Conservation (phyloP, 352 stramenopile genomes). For the Globisporangium apiculatum region DNA sequence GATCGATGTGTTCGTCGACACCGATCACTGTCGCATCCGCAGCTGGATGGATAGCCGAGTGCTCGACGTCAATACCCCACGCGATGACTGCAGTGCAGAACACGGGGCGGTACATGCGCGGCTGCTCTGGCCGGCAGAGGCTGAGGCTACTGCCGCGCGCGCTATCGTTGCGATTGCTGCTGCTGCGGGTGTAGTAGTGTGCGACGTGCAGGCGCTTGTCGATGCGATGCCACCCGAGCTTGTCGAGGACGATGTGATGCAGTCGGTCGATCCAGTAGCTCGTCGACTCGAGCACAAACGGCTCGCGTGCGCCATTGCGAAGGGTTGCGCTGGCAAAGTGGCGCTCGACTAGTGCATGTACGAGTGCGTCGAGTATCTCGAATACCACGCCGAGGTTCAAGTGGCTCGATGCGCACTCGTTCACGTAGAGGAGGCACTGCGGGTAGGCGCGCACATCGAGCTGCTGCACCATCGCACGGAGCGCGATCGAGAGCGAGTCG, state of each 20-base stretch:
- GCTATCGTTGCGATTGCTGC: not conserved
- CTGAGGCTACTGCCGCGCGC: not conserved
- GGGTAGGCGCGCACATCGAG: conserved; percentile 9
- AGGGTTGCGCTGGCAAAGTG: conserved; percentile 1
- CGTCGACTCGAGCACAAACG: conserved; percentile 10
- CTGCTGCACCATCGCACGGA: conserved; percentile 3
- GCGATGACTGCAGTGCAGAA: conserved; percentile 7
- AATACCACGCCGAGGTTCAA: conserved; percentile 20
- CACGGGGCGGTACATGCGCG: conserved; percentile 6
- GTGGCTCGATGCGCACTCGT: conserved; percentile 1
- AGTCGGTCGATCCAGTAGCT: conserved; percentile 26
- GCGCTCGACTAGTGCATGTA: conserved; percentile 6
- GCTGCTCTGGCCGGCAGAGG: not conserved
- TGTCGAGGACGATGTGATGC: conserved; percentile 15
- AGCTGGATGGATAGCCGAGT: not conserved
- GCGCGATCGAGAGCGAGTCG: conserved; percentile 25
- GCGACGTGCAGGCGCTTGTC: conserved; percentile 21
- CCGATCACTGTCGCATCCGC: conserved; percentile 4
- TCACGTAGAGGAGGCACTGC: conserved; percentile 1
- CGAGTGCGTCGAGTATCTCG: conserved; percentile 25
- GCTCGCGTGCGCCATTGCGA: not conserved
- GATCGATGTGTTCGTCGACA: conserved; percentile 17
- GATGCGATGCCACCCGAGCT: conserved; percentile 10
- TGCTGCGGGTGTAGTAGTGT: conserved; percentile 7
- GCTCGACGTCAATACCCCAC: conserved; percentile 12